Evolutionary conservation across 371 early-diverging fungal species (phyloP).

Genomic region (Encephalitozoon romaleae): DNA sequence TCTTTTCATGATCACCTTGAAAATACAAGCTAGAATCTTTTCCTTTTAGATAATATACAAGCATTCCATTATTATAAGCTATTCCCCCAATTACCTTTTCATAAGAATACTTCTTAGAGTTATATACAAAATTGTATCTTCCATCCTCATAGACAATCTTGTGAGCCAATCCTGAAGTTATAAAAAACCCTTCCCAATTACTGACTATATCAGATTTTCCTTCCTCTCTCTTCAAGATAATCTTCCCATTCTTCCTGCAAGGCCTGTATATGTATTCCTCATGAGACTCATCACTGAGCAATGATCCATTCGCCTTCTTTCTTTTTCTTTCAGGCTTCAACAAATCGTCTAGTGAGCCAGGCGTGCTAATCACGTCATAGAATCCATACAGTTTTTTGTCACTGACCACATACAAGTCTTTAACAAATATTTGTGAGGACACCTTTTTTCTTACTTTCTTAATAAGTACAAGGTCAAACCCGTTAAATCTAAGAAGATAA

Average conservation of each 20-base stretch:
- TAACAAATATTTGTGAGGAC: conserved; percentile 4
- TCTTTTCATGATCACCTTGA: neutral
- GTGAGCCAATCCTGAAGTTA: conserved; percentile 19
- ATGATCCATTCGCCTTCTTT: neutral
- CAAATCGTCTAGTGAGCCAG: neutral
- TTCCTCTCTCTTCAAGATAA: conserved; percentile 6
- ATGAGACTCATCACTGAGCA: neutral
- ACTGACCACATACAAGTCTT: conserved; percentile 15
- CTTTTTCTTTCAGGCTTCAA: neutral
- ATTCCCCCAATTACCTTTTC: conserved; percentile 29
- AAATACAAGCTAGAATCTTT: neutral
- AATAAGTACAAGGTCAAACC: neutral
- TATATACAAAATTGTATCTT: conserved; percentile 31
- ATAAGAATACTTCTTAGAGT: conserved; percentile 28
- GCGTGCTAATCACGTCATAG: conserved; percentile 4
- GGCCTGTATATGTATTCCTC: conserved; percentile 33
- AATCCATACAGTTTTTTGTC: conserved; percentile 22
- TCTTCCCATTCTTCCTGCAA: neutral
- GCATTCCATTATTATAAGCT: neutral
- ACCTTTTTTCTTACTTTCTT: conserved; percentile 1
- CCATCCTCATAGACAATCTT: conserved; percentile 23
- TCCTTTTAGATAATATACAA: conserved; percentile 27
- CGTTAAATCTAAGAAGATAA: conserved; percentile 33
- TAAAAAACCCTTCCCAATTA: conserved; percentile 38
- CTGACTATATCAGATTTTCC: neutral